Evolutionary conservation across 441 rosid species (phyloP), one percentile per base, ranked within the genome.

Genomic region (Jatropha multifida): DNA sequence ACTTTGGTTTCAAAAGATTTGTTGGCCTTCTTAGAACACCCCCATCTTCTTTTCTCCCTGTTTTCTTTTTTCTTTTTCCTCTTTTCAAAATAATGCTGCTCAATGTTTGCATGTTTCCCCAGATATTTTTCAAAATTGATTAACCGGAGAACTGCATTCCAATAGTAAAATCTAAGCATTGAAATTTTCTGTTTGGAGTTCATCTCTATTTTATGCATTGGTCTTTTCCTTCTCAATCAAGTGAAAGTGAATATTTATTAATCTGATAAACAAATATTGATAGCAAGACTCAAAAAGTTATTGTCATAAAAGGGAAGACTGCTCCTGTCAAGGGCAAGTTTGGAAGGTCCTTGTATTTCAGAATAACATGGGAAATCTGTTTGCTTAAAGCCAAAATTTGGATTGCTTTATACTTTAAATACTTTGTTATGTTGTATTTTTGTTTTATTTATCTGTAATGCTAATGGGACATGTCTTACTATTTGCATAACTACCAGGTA

Each of bases 401-500:
- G 20, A 3, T 32, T 37, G 55, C 17, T 65, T 64, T 48, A 32
- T 23, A 18, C 44, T 74, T 44, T 44, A n/a, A 52, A 38, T 71
- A 41, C 55, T 17, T 62, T 69, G 7, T 5, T 76, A 32, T 51
- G 61, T 44, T 14, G 37, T 27, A 0, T 46, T 15, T 40, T 32
- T 55, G 7, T 17, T 69, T 54, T 49, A 49, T 37, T 65, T 65
- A 44, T 40, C 10, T n/a, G 42, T 42, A 62, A 42, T 65, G 58
- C 14, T 51, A 55, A 15, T 44, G 40, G 44, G 37, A 10, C 49
- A 55, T 51, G 74, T 61, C 67, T 78, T 85, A 61, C 77, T 67
- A 66, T 81, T 82, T 82, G 77, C 78, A 55, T 73, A 73, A 79
- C 81, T 65, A 66, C 83, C 84, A 96, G 99, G 95, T 88, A 92